Evolutionary conservation across 2,329 filamentous ascomycete genomes (phyloP).

Genomic region (Verticillium tricorpus): DNA sequence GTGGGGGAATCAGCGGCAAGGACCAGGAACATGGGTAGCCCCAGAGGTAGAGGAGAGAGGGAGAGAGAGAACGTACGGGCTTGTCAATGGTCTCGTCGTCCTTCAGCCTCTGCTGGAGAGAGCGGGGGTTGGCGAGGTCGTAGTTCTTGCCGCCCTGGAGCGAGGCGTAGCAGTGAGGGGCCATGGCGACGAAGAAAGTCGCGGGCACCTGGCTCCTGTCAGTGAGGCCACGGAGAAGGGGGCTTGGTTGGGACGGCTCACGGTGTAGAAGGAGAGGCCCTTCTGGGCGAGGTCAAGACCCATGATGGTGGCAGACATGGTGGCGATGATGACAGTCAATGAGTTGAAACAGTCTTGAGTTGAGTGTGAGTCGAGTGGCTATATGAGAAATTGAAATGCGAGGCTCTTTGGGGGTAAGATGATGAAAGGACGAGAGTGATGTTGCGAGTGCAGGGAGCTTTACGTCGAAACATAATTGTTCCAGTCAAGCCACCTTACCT

Average conservation of each 20-base stretch:
- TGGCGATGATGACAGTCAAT: background rate
- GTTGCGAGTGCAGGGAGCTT: background rate
- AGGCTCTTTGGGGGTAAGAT: background rate
- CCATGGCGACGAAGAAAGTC: constrained; percentile 28
- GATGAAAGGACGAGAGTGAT: background rate
- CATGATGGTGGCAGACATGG: constrained; percentile 17
- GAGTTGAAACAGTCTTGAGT: too few species aligned
- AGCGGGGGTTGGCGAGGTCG: constrained; percentile 34
- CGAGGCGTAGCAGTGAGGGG: constrained; percentile 30
- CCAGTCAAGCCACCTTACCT: background rate
- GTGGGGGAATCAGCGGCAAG: background rate
- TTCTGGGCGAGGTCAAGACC: constrained; percentile 30
- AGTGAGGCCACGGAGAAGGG: constrained; percentile 4
- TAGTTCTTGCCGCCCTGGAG: constrained; percentile 24
- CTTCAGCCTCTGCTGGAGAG: constrained; percentile 22
- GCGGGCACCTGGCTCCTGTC: constrained; percentile 30
- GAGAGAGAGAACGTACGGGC: constrained; percentile 12
- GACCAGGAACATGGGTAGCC: background rate
- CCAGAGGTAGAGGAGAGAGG: background rate
- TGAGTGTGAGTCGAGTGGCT: too few species aligned
- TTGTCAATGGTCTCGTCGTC: constrained; percentile 27
- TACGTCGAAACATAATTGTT: background rate
- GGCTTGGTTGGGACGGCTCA: constrained; percentile 13
- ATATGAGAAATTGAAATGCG: background rate
- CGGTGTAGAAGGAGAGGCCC: constrained; percentile 26